Base-by-base conservation (phyloP, 257 asterid species). In the Rubia yunnanensis region DNA sequence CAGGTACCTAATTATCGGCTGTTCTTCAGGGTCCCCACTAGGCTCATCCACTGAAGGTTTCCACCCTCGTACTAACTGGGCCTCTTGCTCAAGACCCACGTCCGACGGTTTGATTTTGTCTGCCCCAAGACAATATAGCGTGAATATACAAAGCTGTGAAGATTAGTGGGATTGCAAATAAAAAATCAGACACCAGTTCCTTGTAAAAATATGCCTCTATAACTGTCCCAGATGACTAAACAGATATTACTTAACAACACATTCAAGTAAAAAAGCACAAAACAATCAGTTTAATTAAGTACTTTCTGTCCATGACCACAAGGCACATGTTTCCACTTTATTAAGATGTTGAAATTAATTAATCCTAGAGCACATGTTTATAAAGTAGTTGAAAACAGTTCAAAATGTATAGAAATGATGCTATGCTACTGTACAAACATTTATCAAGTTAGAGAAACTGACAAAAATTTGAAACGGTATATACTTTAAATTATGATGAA, bases 61-160 rank as follows among this genome's bases (percentile, higher is more conserved):
- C 99, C 95, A 86, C 44, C 79, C 84, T 60, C 94, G 89, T 49
- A 78, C 92, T 70, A 83, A 74, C 80, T 88, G 97, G 55, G 95
- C 95, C 71, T 94, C 97, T 83, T 85, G 94, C 80, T 94, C 96
- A 38, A 94, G 99, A 77, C 97, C 99, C 20, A 94, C 95, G 79
- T 94, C 99, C 72, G 96, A 86, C 71, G 99, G 97, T 85, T 94
- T 94, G 79, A 94, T 88, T 86, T 94, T 94, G 66, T 85, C 99
- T 94, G 94, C 44, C 71, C 70, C 26, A 66, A 72, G 77, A 73
- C 53, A 57, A 67, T 38, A 73, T 46, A 67, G 53, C 36, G 24
- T 59, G 39, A 49, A 35, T 41, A 49, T 38, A 54, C 20, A 23
- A 38, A 8, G 44, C 34, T 56, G 17, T 71, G 74, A 27, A 56